These are phyloP conservation scores for Hygrocybe punicea DNA, from an alignment of 768 basidiomycete species.

Conservation along the genomic window DNA sequence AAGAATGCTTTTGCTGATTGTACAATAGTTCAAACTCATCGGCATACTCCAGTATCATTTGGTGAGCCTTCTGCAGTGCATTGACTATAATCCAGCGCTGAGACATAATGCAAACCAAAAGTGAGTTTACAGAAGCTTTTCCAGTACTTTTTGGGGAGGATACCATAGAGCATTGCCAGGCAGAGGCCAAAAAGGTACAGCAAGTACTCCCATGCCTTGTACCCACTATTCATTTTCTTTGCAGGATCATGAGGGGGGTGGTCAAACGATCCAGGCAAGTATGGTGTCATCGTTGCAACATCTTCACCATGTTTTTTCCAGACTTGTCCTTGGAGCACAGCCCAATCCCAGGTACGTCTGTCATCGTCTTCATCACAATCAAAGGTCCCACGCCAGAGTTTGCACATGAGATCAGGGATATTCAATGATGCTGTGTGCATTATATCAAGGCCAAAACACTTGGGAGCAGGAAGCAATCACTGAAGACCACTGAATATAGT, in stretches of 20 bases:
- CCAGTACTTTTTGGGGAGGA: constrained; percentile 10
- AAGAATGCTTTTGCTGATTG: constrained; percentile 12
- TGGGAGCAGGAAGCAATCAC: too few species aligned
- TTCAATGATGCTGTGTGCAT: too few species aligned
- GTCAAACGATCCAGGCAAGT: constrained; percentile 32
- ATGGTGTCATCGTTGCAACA: constrained; percentile 10
- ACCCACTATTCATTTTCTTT: constrained; percentile 14
- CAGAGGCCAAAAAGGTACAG: constrained; percentile 11
- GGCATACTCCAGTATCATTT: constrained; percentile 10
- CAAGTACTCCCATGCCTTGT: constrained; percentile 12
- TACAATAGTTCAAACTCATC: constrained; percentile 19
- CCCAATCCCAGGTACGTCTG: too few species aligned
- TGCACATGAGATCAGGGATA: too few species aligned
- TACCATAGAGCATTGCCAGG: constrained; percentile 8
- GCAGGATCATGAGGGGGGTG: constrained; percentile 31
- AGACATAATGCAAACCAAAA: constrained; percentile 1
- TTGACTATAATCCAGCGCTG: constrained; percentile 2
- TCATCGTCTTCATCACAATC: too few species aligned
- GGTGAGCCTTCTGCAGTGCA: constrained; percentile 2
- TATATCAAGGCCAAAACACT: too few species aligned
- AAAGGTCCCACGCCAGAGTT: too few species aligned
- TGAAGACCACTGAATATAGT: too few species aligned
- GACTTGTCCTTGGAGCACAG: constrained; percentile 21
- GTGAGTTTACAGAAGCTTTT: constrained; percentile 14
- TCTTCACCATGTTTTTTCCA: constrained; percentile 22